Conservation (phyloP, 805 yeast species). For the Clavispora vitiphila region DNA sequence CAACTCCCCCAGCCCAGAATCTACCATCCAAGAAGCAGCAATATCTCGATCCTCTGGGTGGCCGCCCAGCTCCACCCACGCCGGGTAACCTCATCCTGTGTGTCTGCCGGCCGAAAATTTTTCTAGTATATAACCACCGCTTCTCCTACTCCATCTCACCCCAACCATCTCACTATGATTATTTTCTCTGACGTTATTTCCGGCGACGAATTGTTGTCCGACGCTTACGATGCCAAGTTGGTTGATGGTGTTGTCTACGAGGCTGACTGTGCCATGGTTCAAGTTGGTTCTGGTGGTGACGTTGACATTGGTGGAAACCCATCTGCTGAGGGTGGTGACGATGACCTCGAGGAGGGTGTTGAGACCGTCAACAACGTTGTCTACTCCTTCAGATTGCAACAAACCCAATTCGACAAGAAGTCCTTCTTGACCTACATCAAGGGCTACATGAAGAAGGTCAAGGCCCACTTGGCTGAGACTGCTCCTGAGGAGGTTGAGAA, state of each 20-base stretch:
- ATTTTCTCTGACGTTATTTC: slow-evolving; percentile 71
- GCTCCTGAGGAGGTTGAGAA: slow-evolving; percentile 81
- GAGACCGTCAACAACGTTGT: slow-evolving; percentile 97
- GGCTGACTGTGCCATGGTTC: slow-evolving; percentile 93
- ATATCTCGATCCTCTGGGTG: no score
- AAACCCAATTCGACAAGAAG: slow-evolving; percentile 95
- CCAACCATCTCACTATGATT: slow-evolving; percentile 26
- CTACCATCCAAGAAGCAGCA: no score
- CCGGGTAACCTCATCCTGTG: slow-evolving; percentile 17
- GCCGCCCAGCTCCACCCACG: no score
- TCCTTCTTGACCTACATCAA: slow-evolving; percentile 94
- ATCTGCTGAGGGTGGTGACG: slow-evolving; percentile 86
- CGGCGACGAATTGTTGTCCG: slow-evolving; percentile 94
- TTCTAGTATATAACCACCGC: slow-evolving; percentile 8
- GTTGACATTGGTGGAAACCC: slow-evolving; percentile 99
- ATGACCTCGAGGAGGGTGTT: slow-evolving; percentile 74
- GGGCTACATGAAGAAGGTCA: slow-evolving; percentile 97
- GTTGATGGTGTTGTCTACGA: slow-evolving; percentile 93
- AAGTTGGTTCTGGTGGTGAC: slow-evolving; percentile 76
- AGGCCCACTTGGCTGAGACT: slow-evolving; percentile 83
- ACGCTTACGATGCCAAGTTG: slow-evolving; percentile 85
- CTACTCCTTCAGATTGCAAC: slow-evolving; percentile 96
- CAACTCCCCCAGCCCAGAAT: no score
- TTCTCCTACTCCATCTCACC: neutral
- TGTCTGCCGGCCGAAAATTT: slow-evolving; percentile 7